A percentile compares a stretch with the other conserved stretches of the same genome.
These are phyloP conservation scores for Glonium stellatum DNA, from an alignment of 495 filamentous ascomycete genomes.

Conservation along the genomic window DNA sequence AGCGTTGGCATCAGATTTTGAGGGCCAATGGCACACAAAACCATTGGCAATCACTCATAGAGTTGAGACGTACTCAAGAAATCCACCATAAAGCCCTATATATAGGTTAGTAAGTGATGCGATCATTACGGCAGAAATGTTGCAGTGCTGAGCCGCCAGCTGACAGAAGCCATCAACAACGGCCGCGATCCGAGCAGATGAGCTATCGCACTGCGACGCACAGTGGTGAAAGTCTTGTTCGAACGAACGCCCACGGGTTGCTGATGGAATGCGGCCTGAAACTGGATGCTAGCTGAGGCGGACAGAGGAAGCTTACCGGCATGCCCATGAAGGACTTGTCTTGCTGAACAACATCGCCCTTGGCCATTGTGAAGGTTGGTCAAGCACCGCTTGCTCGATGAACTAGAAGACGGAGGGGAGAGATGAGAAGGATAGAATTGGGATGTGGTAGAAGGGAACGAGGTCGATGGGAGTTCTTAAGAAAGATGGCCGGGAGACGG, in stretches of 20 bases:
- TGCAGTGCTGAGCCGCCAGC: constrained; percentile 18
- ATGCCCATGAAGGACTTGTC: constrained; percentile 88
- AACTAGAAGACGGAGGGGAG: constrained; percentile 5
- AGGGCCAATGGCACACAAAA: constrained; percentile 15
- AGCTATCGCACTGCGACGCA: constrained; percentile 12
- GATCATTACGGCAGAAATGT: constrained; percentile 24
- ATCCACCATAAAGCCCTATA: constrained; percentile 70
- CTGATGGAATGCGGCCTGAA: constrained; percentile 8
- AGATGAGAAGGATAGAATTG: neutral
- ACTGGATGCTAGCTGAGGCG: constrained; percentile 3
- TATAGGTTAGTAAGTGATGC: constrained; percentile 23
- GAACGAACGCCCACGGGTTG: constrained; percentile 5
- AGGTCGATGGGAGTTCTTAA: constrained; percentile 1
- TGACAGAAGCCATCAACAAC: constrained; percentile 28
- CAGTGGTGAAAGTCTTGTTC: constrained; percentile 16
- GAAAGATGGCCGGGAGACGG: neutral
- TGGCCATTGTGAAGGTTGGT: constrained; percentile 37
- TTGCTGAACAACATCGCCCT: constrained; percentile 32
- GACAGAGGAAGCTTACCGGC: constrained; percentile 55
- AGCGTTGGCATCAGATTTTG: constrained; percentile 2
- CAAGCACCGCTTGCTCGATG: constrained; percentile 1
- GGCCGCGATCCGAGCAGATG: constrained; percentile 11
- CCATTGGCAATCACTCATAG: constrained; percentile 4
- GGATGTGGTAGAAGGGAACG: neutral
- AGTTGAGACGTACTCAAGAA: constrained; percentile 82